phyloP scores from a whole-genome alignment of 1,139 yeast genomes.

The Debaryomycetaceae sp. region DNA sequence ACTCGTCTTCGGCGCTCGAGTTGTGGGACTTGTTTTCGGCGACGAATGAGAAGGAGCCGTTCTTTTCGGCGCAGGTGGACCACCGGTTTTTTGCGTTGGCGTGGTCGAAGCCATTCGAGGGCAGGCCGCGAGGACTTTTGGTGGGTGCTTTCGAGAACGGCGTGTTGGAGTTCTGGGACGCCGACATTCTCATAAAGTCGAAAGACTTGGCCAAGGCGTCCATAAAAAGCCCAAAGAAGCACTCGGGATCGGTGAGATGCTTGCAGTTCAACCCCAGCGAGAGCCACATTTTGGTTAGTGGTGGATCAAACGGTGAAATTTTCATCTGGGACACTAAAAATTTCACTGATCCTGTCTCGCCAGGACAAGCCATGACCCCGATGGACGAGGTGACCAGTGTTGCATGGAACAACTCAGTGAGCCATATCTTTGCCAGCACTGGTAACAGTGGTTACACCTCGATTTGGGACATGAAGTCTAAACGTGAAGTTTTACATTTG shows the following conservation, averaged over 20 bases:
- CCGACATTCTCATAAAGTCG: constrained; percentile 38
- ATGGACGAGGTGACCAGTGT: constrained; percentile 78
- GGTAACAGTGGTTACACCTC: constrained; percentile 82
- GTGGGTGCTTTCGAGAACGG: constrained; percentile 94
- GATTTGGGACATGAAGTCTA: constrained; percentile 89
- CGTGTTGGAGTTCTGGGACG: constrained; percentile 72
- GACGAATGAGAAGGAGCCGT: constrained; percentile 40
- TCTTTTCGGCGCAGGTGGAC: constrained; percentile 51
- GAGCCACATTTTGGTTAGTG: constrained; percentile 72
- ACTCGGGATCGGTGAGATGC: constrained; percentile 67
- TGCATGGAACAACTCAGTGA: constrained; percentile 84
- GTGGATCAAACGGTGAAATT: constrained; percentile 84
- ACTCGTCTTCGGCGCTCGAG: constrained; percentile 72
- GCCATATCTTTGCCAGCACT: constrained; percentile 89
- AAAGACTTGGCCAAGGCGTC: constrained; percentile 42
- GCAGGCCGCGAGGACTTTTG: constrained; percentile 54
- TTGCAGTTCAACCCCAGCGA: constrained; percentile 78
- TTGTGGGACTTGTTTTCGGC: constrained; percentile 69
- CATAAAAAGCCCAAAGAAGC: constrained; percentile 51
- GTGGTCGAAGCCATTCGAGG: constrained; percentile 71
- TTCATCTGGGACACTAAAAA: constrained; percentile 84
- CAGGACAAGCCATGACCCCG: constrained; percentile 79
- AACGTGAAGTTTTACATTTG: constrained; percentile 84
- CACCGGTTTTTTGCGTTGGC: constrained; percentile 75
- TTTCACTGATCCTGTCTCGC: constrained; percentile 58